These are phyloP conservation scores for Gloeopeniophorella convolvens DNA, from an alignment of 768 basidiomycete species.

Conservation along the genomic window DNA sequence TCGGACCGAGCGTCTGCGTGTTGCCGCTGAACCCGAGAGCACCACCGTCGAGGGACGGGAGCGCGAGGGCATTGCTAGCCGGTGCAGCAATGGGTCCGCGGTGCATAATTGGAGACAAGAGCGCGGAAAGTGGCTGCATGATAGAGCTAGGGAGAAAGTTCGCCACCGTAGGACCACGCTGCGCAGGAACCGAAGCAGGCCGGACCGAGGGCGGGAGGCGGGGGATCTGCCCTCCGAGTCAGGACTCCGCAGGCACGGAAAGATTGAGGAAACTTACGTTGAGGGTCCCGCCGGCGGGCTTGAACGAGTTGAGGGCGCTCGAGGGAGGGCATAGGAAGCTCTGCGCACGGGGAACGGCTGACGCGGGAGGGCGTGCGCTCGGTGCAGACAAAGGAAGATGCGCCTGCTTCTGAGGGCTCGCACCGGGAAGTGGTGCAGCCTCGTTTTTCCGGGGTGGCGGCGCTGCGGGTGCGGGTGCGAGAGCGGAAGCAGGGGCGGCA, in stretches of 20 bases:
- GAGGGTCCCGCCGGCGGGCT: not conserved
- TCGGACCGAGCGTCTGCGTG: too few relatives aligned
- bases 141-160: not conserved
- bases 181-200: not conserved
- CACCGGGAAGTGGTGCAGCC: not conserved
- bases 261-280: slow-evolving; percentile 4
- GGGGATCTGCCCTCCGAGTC: too few relatives aligned
- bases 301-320: not conserved
- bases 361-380: not conserved
- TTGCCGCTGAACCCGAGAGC: too few relatives aligned
- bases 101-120: not conserved
- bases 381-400: too few relatives aligned
- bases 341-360: not conserved
- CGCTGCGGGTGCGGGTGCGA: not conserved
- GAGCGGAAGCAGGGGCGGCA: not conserved
- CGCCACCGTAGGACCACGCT: not conserved
- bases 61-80: not conserved
- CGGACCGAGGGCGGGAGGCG: not conserved
- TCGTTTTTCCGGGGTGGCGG: not conserved
- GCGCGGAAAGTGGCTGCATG: not conserved
- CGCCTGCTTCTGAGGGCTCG: not conserved
- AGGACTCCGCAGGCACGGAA: too few relatives aligned
- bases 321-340: not conserved
- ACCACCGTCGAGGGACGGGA: not conserved
- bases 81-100: not conserved